Evolutionary conservation across 768 basidiomycete genomes (phyloP), one percentile per base, ranked within the genome.

Genomic region (Mycena galopus): DNA sequence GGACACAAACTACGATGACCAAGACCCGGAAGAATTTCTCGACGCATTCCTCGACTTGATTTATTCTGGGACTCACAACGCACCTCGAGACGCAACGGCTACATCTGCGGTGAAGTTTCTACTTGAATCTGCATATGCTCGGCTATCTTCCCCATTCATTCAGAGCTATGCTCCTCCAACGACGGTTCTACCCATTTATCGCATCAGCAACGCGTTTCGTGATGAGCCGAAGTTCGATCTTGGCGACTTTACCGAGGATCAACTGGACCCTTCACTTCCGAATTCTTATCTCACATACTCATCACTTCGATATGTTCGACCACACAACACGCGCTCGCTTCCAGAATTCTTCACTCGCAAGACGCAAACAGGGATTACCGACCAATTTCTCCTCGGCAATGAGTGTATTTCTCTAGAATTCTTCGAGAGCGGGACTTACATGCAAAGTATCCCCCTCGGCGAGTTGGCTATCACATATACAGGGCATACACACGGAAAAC

Each of bases 401-500:
- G 56, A 67, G 30, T 14, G 32, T 16, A 35, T 67, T n/a, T 33
- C 51, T 37, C 29, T 67, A 12, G 57, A 57, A 37, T 58, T 10
- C 19, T 21, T 16, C 7, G 2, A 27, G 1, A 4, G 2, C 19
- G 56, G 29, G 27, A 55, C 19, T 59, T n/a, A 37, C 42, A 10
- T 21, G 14, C 27, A 58, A 67, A 67, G 65, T 67, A 67, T 67
- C 65, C 65, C 65, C 65, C 65, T 67, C 32, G 56, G n/a, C 9
- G 56, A 57, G 14, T 19, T 47, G 27, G 62, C 33, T 3, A 9
- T 19, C 23, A 30, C 65, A 3, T 1, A 1, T 10, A 16, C 65
- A 2, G 27, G 37, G 4, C 65, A 67, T 33, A 47, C 59, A 70
- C 60, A 65, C 37, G n/a, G 73, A 6, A 72, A 23, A 16, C 69